These are phyloP conservation scores for Botrytis pseudocinerea DNA, from an alignment of 2,329 filamentous ascomycete genomes.

Conservation along the genomic window DNA sequence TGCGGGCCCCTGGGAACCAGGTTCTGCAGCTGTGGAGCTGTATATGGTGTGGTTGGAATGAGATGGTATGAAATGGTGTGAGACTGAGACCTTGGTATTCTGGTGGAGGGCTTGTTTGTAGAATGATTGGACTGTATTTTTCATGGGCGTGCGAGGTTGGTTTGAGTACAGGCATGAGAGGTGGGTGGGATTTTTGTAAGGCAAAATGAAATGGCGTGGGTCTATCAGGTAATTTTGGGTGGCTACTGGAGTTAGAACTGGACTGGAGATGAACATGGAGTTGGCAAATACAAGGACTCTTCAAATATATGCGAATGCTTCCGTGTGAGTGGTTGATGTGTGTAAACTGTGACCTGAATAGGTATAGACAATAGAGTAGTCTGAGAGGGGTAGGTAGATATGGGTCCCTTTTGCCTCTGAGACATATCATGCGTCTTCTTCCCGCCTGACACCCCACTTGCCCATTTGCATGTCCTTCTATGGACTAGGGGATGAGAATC, in stretches of 20 bases:
- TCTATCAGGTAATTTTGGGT: background rate
- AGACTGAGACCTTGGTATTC: background rate
- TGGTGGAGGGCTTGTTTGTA: background rate
- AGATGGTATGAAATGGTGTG: background rate
- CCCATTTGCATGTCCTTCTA: background rate
- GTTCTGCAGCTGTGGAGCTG: constrained; percentile 12
- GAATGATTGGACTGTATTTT: constrained; percentile 23
- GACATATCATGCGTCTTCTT: constrained; percentile 10
- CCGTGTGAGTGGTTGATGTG: background rate
- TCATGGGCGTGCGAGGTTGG: background rate
- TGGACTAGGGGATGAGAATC: background rate
- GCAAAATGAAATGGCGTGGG: constrained; percentile 17
- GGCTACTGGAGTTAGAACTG: constrained; percentile 15
- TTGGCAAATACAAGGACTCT: constrained; percentile 1
- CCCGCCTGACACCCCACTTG: constrained; percentile 13
- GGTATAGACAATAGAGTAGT: background rate
- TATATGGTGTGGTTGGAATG: constrained; percentile 9
- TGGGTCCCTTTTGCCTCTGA: constrained; percentile 11
- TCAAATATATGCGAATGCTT: constrained; percentile 3
- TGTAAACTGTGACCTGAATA: constrained; percentile 13
- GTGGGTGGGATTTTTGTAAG: constrained; percentile 6
- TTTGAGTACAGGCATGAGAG: constrained; percentile 6
- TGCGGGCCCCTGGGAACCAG: constrained; percentile 11
- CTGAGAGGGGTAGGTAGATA: constrained; percentile 3
- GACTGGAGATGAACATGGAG: background rate